Conservation (phyloP, 495 filamentous ascomycete genomes). For the Hypoxylon crocopeplum region DNA sequence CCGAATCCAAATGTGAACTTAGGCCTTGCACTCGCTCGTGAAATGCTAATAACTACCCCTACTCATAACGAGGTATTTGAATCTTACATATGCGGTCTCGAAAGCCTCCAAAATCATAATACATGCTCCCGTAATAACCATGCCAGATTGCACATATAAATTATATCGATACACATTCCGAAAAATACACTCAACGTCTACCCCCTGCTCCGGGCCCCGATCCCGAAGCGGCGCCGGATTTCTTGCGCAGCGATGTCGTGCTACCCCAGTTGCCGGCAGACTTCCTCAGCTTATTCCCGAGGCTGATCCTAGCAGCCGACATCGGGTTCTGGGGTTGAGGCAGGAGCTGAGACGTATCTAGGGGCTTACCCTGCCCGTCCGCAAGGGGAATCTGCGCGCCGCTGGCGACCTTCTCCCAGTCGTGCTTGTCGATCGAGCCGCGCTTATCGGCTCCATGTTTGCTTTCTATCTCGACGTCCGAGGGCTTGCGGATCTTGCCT, state of each 20-base stretch:
- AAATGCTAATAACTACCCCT: too few species aligned
- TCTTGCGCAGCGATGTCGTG: constrained; percentile 32
- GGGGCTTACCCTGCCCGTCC: constrained; percentile 28
- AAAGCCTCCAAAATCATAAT: too few species aligned
- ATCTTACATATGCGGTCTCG: too few species aligned
- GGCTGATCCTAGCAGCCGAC: constrained; percentile 52
- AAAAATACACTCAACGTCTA: constrained; percentile 6
- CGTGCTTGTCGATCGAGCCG: constrained; percentile 38
- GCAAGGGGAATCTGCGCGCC: constrained; percentile 32
- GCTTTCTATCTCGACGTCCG: constrained; percentile 12
- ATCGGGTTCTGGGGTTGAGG: constrained; percentile 43
- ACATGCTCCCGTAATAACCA: neutral
- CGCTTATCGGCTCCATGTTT: constrained; percentile 20
- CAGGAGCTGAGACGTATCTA: constrained; percentile 16
- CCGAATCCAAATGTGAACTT: too few species aligned
- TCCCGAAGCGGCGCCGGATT: constrained; percentile 9
- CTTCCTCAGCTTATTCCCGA: constrained; percentile 53
- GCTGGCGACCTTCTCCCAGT: constrained; percentile 46
- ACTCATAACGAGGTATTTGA: too few species aligned
- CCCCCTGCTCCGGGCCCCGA: constrained; percentile 1
- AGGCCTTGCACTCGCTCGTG: too few species aligned
- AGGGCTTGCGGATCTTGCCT: constrained; percentile 33
- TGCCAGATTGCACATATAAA: constrained; percentile 1
- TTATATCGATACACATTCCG: neutral
- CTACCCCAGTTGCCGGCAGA: constrained; percentile 45